Evolutionary conservation across 768 basidiomycete genomes (phyloP).

Genomic region (Rhizopogon rudus): DNA sequence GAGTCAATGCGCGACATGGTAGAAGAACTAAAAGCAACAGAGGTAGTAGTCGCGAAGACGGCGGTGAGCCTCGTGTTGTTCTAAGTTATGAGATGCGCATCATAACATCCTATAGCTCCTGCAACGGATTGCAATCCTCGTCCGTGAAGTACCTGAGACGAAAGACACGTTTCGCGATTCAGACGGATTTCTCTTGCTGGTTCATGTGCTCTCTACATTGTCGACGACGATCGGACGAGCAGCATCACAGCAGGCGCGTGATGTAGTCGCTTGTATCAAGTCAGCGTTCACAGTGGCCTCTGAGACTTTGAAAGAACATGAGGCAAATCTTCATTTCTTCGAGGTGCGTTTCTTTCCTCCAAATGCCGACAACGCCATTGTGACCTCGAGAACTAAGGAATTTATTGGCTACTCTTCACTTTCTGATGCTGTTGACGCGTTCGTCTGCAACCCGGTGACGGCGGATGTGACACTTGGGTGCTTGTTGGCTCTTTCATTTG

Average conservation of each 20-base stretch:
- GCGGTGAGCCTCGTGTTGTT: conserved; percentile 39
- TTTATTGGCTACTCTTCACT: conserved; percentile 64
- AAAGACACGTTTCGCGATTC: conserved; percentile 77
- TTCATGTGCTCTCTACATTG: conserved; percentile 66
- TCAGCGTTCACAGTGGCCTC: conserved; percentile 62
- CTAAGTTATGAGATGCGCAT: neutral
- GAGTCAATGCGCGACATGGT: conserved; percentile 64
- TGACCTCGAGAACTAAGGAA: conserved; percentile 10
- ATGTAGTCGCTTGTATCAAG: conserved; percentile 48
- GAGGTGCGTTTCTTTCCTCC: conserved; percentile 40
- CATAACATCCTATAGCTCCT: conserved; percentile 40
- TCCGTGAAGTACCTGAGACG: conserved; percentile 59
- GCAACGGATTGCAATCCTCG: conserved; percentile 59
- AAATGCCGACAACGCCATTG: conserved; percentile 30
- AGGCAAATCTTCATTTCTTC: conserved; percentile 58
- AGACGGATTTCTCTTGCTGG: conserved; percentile 74
- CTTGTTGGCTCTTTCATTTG: conserved; percentile 60
- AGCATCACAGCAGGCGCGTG: conserved; percentile 30
- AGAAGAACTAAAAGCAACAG: conserved; percentile 61
- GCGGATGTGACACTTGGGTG: conserved; percentile 59
- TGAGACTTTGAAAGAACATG: conserved; percentile 55
- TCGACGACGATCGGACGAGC: conserved; percentile 27
- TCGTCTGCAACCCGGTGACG: conserved; percentile 43
- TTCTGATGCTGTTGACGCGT: conserved; percentile 49
- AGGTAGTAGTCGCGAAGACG: conserved; percentile 38